Evolutionary conservation across 1,284 basidiomycete genomes (phyloP), one percentile per base, ranked within the genome.

Genomic region (Porodaedalea pini): DNA sequence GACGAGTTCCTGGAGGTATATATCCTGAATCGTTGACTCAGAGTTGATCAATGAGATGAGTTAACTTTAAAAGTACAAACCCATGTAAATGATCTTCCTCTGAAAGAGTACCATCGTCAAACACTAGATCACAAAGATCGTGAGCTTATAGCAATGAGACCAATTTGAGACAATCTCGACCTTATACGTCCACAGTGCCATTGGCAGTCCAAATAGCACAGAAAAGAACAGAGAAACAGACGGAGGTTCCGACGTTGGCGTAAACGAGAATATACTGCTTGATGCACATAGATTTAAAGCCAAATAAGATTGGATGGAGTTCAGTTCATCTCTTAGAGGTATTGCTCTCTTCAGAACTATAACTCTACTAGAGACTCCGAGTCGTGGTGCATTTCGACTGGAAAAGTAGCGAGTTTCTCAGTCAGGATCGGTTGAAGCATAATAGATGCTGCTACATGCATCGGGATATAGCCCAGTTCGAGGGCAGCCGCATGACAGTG

Each of bases 81-180:
- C 74, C 74, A 81, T 78, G 66, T 81, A 80, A 10, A 81, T 79
- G 31, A 81, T 73, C 56, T 74, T 77, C 4, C 78, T 69, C 61
- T 80, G 79, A 54, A 81, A 79, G 0, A 78, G 7, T 6, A 79
- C 67, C 68, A 81, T 71, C 70, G 79, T 74, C 2, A 75, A 40
- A 60, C 76, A 79, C 78, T 81, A 59, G 6, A 6, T 23, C 21
- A 37, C 25, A 37, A 36, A 25, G 21, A 21, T 21, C 11, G 17
- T 5, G 23, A 45, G 5, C 2, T 8, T 21, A 3, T 32, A 5
- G 25, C 7, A 13, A 23, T 7, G 13, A 11, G 19, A 10, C 15
- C 27, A 17, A 23, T 32, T 8, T 7, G n/a, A 34, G 29, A 34
- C 8, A 11, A n/a, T n/a, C 31, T 29, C 31, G 19, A 58, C 56